Evolutionary conservation across 23 red algal species (phyloP).

Genomic region (Gracilaria gracilis): DNA sequence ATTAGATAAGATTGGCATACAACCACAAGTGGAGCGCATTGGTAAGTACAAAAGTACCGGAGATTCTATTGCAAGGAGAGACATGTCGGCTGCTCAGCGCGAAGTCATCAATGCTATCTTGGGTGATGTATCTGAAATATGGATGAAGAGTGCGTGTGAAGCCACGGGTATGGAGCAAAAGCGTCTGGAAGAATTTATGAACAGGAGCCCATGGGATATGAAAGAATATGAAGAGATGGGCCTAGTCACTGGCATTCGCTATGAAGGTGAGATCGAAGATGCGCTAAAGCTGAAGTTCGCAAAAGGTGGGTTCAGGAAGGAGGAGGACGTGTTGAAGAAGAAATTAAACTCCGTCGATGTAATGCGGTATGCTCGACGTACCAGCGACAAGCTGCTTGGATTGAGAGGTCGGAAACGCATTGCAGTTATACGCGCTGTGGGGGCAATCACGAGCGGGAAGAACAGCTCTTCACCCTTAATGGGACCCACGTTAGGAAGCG

Average conservation of each 20-base stretch:
- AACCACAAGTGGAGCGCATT: slow-evolving; percentile 94
- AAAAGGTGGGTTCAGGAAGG: neutral
- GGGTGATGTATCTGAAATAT: slow-evolving; percentile 69
- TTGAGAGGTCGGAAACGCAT: slow-evolving; percentile 68
- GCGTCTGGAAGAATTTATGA: slow-evolving; percentile 68
- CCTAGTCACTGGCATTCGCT: slow-evolving; percentile 72
- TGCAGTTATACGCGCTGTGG: slow-evolving; percentile 88
- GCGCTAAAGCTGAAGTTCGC: slow-evolving; percentile 77
- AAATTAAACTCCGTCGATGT: slow-evolving; percentile 58
- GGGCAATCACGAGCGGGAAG: slow-evolving; percentile 88
- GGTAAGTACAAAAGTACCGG: slow-evolving; percentile 97
- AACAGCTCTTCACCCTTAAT: slow-evolving; percentile 68
- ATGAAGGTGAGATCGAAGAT: slow-evolving; percentile 87
- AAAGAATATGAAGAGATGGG: slow-evolving; percentile 80
- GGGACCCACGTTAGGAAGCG: slow-evolving; percentile 79
- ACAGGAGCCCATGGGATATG: slow-evolving; percentile 77
- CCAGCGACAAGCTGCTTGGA: slow-evolving; percentile 61
- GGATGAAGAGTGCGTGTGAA: slow-evolving; percentile 62
- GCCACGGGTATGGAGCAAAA: slow-evolving; percentile 23
- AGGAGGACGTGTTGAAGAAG: slow-evolving; percentile 61
- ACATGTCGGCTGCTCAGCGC: slow-evolving; percentile 87
- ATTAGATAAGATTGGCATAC: slow-evolving; percentile 94
- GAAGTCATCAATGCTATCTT: slow-evolving; percentile 86
- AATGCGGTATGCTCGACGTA: slow-evolving; percentile 55
- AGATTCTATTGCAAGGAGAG: slow-evolving; percentile 85